Evolutionary conservation across 108 stramenopile genomes (phyloP).

Genomic region (Fistulifera solaris): DNA sequence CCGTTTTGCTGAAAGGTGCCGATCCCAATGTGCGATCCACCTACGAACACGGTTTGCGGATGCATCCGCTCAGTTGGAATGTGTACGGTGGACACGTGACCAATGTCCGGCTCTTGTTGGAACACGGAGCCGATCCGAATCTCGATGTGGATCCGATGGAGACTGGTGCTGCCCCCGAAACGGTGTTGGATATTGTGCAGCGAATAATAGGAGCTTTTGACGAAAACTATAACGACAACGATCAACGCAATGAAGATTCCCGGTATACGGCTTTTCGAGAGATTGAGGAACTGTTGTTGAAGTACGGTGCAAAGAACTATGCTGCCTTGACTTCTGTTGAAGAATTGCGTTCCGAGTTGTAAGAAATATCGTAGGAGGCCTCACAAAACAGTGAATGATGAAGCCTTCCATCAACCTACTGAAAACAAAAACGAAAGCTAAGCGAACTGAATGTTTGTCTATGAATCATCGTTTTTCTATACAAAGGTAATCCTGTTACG

Average conservation of each 20-base stretch:
- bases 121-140: conserved; percentile 69
- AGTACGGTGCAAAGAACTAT: conserved; percentile 7
- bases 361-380: no score
- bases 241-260: background rate
- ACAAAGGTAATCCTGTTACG: no score
- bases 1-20: conserved; percentile 24
- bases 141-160: conserved; percentile 53
- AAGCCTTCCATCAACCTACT: no score
- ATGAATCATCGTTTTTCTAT: no score
- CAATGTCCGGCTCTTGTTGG: conserved; percentile 45
- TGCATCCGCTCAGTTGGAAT: conserved; percentile 81
- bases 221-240: background rate
- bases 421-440: no score
- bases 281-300: conserved; percentile 7
- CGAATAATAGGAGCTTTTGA: conserved; percentile 26
- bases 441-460: no score
- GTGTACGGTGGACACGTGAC: conserved; percentile 65
- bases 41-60: conserved; percentile 54
- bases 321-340: no score
- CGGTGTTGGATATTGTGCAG: conserved; percentile 60
- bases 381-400: no score
- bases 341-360: no score
- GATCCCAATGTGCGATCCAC: conserved; percentile 72
- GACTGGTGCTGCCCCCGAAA: conserved; percentile 18
- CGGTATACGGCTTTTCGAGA: background rate